A percentile compares a stretch with the other conserved stretches of the same genome.
Evolutionary conservation across 2,329 filamentous ascomycete species (phyloP).

Genomic region (Metarhizium sp.): DNA sequence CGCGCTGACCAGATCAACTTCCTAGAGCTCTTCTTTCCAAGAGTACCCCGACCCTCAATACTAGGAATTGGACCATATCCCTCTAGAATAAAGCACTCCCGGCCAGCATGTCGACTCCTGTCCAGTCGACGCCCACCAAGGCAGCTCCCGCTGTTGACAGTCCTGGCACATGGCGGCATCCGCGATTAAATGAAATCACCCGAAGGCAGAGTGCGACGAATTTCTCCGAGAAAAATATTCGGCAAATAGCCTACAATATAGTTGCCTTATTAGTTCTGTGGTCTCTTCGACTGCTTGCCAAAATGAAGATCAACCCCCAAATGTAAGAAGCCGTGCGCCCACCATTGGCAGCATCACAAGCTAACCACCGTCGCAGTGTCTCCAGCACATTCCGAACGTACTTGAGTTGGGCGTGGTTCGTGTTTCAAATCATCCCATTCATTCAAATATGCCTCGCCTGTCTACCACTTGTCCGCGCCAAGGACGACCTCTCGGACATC

Average conservation of each 20-base stretch:
- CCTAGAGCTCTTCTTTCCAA: neutral
- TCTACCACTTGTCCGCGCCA: constrained; percentile 60
- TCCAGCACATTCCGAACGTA: constrained; percentile 24
- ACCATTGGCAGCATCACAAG: neutral
- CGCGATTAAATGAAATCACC: constrained; percentile 78
- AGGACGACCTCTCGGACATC: constrained; percentile 79
- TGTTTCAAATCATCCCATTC: constrained; percentile 47
- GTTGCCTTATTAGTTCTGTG: constrained; percentile 33
- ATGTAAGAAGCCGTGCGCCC: constrained; percentile 23
- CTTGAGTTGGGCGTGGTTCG: constrained; percentile 34
- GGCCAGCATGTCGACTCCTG: constrained; percentile 20
- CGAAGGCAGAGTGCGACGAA: constrained; percentile 67
- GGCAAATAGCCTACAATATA: constrained; percentile 59
- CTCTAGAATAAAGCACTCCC: neutral
- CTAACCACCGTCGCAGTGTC: constrained; percentile 16
- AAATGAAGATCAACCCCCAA: constrained; percentile 25
- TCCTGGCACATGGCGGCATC: constrained; percentile 84
- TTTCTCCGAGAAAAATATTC: constrained; percentile 71
- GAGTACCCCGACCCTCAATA: neutral
- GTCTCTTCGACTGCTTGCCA: constrained; percentile 24
- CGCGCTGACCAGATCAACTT: neutral
- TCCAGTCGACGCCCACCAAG: constrained; percentile 31
- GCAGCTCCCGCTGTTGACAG: constrained; percentile 35
- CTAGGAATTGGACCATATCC: neutral
- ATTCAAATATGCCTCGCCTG: constrained; percentile 65